Base-by-base conservation (phyloP, 2,329 filamentous ascomycete genomes). In the Fusarium pininemorale region DNA sequence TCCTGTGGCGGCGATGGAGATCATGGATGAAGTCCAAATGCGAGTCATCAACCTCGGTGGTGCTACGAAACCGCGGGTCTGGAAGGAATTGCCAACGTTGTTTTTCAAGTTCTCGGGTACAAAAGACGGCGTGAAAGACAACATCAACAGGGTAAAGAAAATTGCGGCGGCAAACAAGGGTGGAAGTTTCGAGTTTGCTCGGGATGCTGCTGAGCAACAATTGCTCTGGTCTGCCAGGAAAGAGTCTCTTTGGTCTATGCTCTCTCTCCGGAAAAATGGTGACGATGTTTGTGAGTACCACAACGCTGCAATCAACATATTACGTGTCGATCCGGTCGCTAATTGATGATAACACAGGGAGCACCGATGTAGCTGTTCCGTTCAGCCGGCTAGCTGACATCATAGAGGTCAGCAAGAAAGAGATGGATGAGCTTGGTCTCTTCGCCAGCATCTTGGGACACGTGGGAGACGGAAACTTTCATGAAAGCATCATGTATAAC, bases 381-480 rank as follows among this genome's bases (percentile, higher is more conserved):
- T 93, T 96, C 73, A 93, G 90, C 67, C 85, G 90, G 18, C 84
- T 96, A 9, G 90, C 93, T 2, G 92, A 94, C 73, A 92, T 95
- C 66, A 87, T 88, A 85, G 95, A 97, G 80, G 87, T 94, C 48
- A 95, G 93, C 72, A 97, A 98, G 85, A 93, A 94, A 80, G 94
- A 97, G 79, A 92, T 97, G 88, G 93, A 96, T 78, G 91, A 94
- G 18, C 86, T 98, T 16, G 94, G 94, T 1, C 84, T 98, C 4
- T 97, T 98, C 80, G 94, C 94, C 3, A 95, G 93, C 78, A 93
- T 97, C 35, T 85, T 98, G 8, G 95, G 95, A 7, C 95, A 98
- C 79, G 92, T 98, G 64, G 95, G 95, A 18, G 95, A 98, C 79
- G 95, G 95, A 42, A 98, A 98, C 82, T 98, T 98, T 84, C 95